A percentile compares a stretch with the other conserved stretches of the same genome.
phyloP scores from a whole-genome alignment of 768 basidiomycete genomes.

The Leucocoprinus birnbaumii region DNA sequence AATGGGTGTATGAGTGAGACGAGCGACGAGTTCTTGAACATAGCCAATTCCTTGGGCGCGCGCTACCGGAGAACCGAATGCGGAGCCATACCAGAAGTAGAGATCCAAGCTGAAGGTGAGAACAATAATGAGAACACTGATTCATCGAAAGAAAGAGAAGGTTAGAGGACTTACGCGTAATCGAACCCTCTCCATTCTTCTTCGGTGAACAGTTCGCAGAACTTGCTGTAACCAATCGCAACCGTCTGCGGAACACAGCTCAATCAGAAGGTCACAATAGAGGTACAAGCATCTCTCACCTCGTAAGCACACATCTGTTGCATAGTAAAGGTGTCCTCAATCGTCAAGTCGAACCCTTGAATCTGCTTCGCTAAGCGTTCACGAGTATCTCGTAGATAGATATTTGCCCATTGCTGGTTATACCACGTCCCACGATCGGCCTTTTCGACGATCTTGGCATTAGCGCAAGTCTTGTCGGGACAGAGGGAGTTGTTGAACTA shows the following conservation, averaged over 20 bases:
- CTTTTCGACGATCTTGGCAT: conserved; percentile 46
- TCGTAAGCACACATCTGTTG: conserved; percentile 88
- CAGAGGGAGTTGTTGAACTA: conserved; percentile 85
- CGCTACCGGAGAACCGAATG: conserved; percentile 80
- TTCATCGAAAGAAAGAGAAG: neutral
- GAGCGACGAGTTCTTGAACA: conserved; percentile 78
- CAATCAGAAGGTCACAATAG: neutral
- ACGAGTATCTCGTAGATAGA: conserved; percentile 69
- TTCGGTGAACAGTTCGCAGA: conserved; percentile 87
- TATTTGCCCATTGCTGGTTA: conserved; percentile 59
- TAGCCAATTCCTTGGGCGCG: conserved; percentile 79
- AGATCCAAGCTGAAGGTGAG: conserved; percentile 52
- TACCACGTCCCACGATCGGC: conserved; percentile 56
- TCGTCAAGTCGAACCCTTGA: conserved; percentile 56
- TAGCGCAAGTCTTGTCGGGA: conserved; percentile 81
- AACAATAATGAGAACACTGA: neutral
- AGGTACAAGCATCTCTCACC: conserved; percentile 31
- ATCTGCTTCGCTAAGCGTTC: conserved; percentile 58
- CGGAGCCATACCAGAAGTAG: conserved; percentile 72
- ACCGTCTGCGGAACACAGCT: conserved; percentile 57
- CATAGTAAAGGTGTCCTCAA: conserved; percentile 72
- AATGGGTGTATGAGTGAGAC: conserved; percentile 77
- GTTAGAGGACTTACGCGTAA: conserved; percentile 57
- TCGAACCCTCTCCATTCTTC: conserved; percentile 94
- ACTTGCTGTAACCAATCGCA: conserved; percentile 86